Conservation (phyloP, 176 grass and related monocot species). For the Lolium multiflorum region DNA sequence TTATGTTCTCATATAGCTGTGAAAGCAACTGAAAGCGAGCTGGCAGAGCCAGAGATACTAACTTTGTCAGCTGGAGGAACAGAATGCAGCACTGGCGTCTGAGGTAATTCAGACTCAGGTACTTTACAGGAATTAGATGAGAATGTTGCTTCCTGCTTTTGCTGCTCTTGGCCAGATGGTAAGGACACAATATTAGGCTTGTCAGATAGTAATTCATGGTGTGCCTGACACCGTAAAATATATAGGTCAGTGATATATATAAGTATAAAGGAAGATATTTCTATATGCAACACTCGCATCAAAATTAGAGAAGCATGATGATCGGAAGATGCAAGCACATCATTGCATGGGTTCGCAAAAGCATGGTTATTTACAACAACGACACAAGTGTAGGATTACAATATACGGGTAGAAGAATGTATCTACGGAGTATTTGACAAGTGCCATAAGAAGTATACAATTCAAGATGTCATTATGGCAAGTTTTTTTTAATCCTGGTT, state of each 20-base stretch:
- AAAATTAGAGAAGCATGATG: conserved; percentile 34
- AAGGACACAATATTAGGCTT: neutral
- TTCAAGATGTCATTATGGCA: conserved; percentile 12
- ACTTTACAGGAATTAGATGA: conserved; percentile 5
- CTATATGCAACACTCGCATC: neutral
- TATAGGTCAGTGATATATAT: conserved; percentile 16
- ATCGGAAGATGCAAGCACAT: conserved; percentile 10
- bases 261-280: conserved; percentile 1
- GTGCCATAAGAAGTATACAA: neutral
- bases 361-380: neutral
- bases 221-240: neutral
- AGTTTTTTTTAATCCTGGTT: neutral
- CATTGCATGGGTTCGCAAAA: neutral
- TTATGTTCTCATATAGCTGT: neutral
- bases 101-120: conserved; percentile 1
- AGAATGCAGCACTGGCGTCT: conserved; percentile 1
- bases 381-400: neutral
- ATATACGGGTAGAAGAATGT: neutral
- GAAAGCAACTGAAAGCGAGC: conserved; percentile 23
- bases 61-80: conserved; percentile 42
- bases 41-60: conserved; percentile 4
- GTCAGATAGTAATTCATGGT: conserved; percentile 12
- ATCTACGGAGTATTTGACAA: neutral
- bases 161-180: conserved; percentile 18
- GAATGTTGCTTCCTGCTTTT: conserved; percentile 34